Conservation (phyloP, 2,329 filamentous ascomycete species). For the Scedosporium apiospermum region DNA sequence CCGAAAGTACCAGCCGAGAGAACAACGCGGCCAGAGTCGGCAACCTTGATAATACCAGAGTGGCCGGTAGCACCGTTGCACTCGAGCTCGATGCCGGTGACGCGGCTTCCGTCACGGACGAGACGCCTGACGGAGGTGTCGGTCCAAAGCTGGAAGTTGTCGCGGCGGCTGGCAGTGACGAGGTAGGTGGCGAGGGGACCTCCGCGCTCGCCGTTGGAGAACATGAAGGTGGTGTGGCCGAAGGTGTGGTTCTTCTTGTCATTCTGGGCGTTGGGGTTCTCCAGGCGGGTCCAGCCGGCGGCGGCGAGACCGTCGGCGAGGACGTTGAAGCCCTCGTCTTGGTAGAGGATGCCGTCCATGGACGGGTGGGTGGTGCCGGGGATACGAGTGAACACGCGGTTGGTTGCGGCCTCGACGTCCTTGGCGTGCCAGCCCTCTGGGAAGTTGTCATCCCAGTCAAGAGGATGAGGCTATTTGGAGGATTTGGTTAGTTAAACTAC, state of each 20-base stretch:
- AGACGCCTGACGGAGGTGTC: conserved; percentile 59
- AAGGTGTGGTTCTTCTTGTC: conserved; percentile 57
- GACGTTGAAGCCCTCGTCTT: conserved; percentile 56
- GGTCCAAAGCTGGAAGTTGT: conserved; percentile 59
- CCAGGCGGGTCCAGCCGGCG: conserved; percentile 49
- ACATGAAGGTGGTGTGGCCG: conserved; percentile 59
- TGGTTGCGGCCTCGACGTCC: conserved; percentile 50
- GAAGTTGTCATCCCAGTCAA: conserved; percentile 66
- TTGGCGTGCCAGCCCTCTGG: conserved; percentile 59
- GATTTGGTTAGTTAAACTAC: neutral
- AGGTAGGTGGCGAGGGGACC: conserved; percentile 66
- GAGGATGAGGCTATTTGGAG: conserved; percentile 35
- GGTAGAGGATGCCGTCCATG: conserved; percentile 55
- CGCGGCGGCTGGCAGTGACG: conserved; percentile 45
- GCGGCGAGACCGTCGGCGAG: conserved; percentile 48
- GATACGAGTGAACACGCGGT: conserved; percentile 58
- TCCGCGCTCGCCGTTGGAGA: conserved; percentile 53
- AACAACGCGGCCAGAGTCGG: conserved; percentile 55
- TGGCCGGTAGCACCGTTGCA: conserved; percentile 40
- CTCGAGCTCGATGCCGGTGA: conserved; percentile 61
- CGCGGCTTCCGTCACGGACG: conserved; percentile 50
- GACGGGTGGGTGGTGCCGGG: conserved; percentile 60
- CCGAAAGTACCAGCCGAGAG: conserved; percentile 60
- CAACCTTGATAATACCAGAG: conserved; percentile 50
- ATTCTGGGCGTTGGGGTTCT: conserved; percentile 51